These are phyloP conservation scores for Capronia coronata DNA, from an alignment of 2,329 filamentous ascomycete species.

Conservation along the genomic window DNA sequence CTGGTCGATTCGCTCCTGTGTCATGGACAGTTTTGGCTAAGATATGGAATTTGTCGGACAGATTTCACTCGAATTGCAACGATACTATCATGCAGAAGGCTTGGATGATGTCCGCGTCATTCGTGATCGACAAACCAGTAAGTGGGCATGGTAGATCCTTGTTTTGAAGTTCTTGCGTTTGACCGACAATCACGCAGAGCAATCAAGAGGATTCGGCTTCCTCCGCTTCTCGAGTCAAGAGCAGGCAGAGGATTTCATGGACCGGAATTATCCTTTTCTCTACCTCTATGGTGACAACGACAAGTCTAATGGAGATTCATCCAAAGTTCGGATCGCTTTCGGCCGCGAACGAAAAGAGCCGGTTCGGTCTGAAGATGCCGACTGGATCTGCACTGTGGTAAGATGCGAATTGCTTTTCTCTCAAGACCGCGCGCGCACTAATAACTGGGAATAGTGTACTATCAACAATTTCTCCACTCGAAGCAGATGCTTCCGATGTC, in stretches of 20 bases:
- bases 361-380: slow-evolving; percentile 44
- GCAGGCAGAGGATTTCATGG: slow-evolving; percentile 48
- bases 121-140: slow-evolving; percentile 53
- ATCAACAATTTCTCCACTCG: slow-evolving; percentile 53
- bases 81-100: slow-evolving; percentile 46
- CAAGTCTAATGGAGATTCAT: slow-evolving; percentile 37
- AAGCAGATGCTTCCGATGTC: slow-evolving; percentile 53
- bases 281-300: slow-evolving; percentile 41
- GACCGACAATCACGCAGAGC: slow-evolving; percentile 35
- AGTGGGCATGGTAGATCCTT: slow-evolving; percentile 7
- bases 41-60: slow-evolving; percentile 37
- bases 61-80: slow-evolving; percentile 51
- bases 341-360: slow-evolving; percentile 50
- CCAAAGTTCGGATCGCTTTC: slow-evolving; percentile 47
- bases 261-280: slow-evolving; percentile 46
- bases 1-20: slow-evolving; percentile 12
- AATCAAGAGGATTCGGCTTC: slow-evolving; percentile 52
- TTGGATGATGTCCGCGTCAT: slow-evolving; percentile 54
- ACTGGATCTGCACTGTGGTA: slow-evolving; percentile 47
- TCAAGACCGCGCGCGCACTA: background rate
- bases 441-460: slow-evolving; percentile 41
- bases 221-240: slow-evolving; percentile 47
- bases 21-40: slow-evolving; percentile 24
- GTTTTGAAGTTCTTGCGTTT: background rate
- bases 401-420: background rate